Base-by-base conservation (phyloP, 1,284 basidiomycete genomes). In the Ceratobasidium theobromae region DNA sequence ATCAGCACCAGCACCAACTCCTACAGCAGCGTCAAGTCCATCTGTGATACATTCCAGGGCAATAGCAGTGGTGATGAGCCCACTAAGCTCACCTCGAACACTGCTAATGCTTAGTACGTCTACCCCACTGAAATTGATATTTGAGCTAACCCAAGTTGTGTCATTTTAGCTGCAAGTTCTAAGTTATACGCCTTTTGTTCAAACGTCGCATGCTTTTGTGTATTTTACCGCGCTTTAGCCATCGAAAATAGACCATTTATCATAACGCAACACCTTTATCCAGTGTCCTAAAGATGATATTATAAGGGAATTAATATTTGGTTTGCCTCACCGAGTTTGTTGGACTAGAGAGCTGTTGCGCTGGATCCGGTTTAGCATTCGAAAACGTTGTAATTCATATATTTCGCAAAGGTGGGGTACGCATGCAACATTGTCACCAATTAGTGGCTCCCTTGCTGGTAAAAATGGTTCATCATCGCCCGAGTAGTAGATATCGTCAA, bases 381-480 rank as follows among this genome's bases (percentile, higher is more conserved):
- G n/a, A n/a, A n/a, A n/a, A n/a, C n/a, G n/a, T n/a, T n/a, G n/a
- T n/a, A n/a, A n/a, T n/a, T n/a, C n/a, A n/a, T 38, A 38, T 38
- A 38, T 38, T 38, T 38, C 35, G 18, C 43, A 21, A 46, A 6
- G 6, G 43, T 9, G 6, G 43, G 6, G 8, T 23, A 21, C 18
- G 43, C 52, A 41, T 23, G 25, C 53, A 25, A 25, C 49, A 52
- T 52, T 28, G 16, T 18, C 6, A 6, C 6, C 35, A 43, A 41
- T 60, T 57, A 57, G 23, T 65, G 58, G 14, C 67, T 64, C n/a
- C 70, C 68, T 70, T 93, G 90, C 3, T 79, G 77, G 75, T 94
- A 94, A 74, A 93, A 94, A 76, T 92, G 81, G 4, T 81, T 78
- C 82, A 93, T 85, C 40, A 95, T 84, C 0, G 77, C 82, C 71